phyloP scores from a whole-genome alignment of 2,329 filamentous ascomycete species.

The Diaporthe sp. region DNA sequence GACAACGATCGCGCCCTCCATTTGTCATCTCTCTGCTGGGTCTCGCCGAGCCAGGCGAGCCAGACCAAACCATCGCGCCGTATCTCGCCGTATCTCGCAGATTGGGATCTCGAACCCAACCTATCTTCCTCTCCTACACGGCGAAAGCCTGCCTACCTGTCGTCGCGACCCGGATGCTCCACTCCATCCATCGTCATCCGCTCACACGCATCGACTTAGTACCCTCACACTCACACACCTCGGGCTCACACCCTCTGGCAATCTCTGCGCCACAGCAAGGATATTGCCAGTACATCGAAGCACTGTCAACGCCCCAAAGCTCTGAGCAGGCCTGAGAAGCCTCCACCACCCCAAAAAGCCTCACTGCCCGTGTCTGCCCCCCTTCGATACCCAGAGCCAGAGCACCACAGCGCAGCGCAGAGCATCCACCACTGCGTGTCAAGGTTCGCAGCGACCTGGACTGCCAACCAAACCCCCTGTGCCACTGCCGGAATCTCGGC shows the following conservation, averaged over 20 bases:
- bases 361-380: neutral
- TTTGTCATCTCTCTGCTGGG: slow-evolving; percentile 19
- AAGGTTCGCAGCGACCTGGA: slow-evolving; percentile 1
- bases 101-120: slow-evolving; percentile 16
- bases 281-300: slow-evolving; percentile 34
- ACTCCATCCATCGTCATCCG: slow-evolving; percentile 40
- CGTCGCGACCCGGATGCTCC: slow-evolving; percentile 40
- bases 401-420: neutral
- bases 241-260: slow-evolving; percentile 1
- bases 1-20: neutral
- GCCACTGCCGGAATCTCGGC: slow-evolving; percentile 26
- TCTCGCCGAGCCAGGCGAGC: neutral
- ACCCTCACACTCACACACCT: slow-evolving; percentile 32
- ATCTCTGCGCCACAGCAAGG: slow-evolving; percentile 35
- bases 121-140: slow-evolving; percentile 26
- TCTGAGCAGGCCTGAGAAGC: neutral
- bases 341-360: slow-evolving; percentile 21
- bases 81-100: slow-evolving; percentile 25
- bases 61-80: neutral
- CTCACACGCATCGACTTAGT: slow-evolving; percentile 40
- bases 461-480: slow-evolving; percentile 20
- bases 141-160: slow-evolving; percentile 28
- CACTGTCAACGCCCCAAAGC: slow-evolving; percentile 2
- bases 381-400: neutral
- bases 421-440: neutral